phyloP scores from a whole-genome alignment of 1,284 basidiomycete species.

The Cutaneotrichosporon spelunceum region DNA sequence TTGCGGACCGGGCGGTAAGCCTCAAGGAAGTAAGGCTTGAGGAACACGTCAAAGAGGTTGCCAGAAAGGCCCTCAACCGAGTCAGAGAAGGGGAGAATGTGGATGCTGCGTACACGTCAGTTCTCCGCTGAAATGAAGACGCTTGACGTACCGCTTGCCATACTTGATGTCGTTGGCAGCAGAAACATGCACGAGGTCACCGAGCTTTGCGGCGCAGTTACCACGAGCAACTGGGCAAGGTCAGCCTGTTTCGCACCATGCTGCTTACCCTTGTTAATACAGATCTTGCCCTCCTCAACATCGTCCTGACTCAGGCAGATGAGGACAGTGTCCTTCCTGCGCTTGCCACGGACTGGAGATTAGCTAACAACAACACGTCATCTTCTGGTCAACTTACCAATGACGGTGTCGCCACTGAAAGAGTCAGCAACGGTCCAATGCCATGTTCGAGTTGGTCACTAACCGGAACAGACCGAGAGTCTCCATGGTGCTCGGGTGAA shows the following conservation, averaged over 20 bases:
- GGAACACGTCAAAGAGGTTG: conserved; percentile 97
- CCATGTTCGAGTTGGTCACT: conserved; percentile 29
- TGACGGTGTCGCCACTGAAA: conserved; percentile 44
- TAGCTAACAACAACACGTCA: neutral
- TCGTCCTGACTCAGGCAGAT: conserved; percentile 94
- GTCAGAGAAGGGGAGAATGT: conserved; percentile 96
- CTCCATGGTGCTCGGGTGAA: conserved; percentile 97
- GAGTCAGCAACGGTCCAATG: conserved; percentile 6
- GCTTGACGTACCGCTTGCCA: conserved; percentile 68
- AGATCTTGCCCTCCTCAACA: conserved; percentile 95
- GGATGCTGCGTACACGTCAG: conserved; percentile 57
- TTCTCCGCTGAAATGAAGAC: neutral
- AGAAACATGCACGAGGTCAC: conserved; percentile 92
- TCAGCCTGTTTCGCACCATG: neutral
- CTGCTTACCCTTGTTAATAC: conserved; percentile 79
- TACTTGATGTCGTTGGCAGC: conserved; percentile 98
- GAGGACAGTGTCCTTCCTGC: conserved; percentile 90
- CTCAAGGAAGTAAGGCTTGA: conserved; percentile 99
- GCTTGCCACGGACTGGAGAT: conserved; percentile 70
- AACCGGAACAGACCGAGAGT: conserved; percentile 87
- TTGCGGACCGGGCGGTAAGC: conserved; percentile 53
- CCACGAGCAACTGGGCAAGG: conserved; percentile 77
- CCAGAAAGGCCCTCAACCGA: conserved; percentile 95
- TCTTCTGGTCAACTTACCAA: conserved; percentile 30
- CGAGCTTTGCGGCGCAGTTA: conserved; percentile 96